Conservation (phyloP, 2,329 filamentous ascomycete genomes). For the Sclerotinia spermophila region DNA sequence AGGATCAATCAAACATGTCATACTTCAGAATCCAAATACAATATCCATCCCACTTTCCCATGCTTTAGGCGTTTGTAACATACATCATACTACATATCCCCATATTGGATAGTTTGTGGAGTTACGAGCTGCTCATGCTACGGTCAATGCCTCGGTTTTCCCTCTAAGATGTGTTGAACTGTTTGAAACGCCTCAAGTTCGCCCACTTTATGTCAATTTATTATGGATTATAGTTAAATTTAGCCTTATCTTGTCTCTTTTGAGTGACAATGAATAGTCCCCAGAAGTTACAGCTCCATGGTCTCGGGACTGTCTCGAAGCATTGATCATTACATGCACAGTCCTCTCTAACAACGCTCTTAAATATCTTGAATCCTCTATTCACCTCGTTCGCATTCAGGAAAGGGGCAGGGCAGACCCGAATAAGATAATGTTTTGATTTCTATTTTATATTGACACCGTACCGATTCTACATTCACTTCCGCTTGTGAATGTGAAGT, state of each 20-base stretch:
- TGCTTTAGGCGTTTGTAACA: background rate
- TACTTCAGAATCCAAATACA: background rate
- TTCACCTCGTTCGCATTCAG: background rate
- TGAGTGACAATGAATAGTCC: background rate
- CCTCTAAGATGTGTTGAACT: background rate
- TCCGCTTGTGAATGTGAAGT: background rate
- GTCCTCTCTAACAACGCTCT: background rate
- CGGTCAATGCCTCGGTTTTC: background rate
- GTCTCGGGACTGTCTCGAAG: background rate
- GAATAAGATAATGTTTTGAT: background rate
- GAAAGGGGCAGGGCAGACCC: background rate
- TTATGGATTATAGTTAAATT: background rate
- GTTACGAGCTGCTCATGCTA: background rate
- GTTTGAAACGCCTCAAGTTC: background rate
- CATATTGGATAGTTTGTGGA: background rate
- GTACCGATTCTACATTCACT: background rate
- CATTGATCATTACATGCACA: background rate
- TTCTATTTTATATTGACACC: background rate
- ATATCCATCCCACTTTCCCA: background rate
- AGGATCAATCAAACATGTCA: background rate
- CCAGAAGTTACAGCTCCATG: background rate
- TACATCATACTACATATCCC: background rate
- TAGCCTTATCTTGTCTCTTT: background rate
- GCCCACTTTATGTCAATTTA: background rate
- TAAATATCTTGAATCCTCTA: background rate